Evolutionary conservation across 2,329 filamentous ascomycete genomes (phyloP).

Genomic region (Pseudonectria foliicola): DNA sequence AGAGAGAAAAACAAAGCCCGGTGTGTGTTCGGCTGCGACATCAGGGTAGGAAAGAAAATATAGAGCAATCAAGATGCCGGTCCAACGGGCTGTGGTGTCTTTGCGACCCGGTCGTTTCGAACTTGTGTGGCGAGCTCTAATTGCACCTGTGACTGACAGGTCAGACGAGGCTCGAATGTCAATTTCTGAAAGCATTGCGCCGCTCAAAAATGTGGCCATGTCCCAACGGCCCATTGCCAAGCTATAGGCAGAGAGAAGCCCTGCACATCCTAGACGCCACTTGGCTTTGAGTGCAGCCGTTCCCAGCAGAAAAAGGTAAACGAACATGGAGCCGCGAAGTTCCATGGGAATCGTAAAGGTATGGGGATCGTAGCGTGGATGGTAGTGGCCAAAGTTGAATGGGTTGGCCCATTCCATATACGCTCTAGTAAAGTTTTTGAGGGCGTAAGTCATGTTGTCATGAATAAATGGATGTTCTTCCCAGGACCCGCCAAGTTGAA

Average conservation of each 20-base stretch:
- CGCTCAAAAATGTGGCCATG: conserved; percentile 33
- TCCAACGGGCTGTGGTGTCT: conserved; percentile 19
- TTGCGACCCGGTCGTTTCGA: conserved; percentile 7
- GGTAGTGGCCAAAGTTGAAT: conserved; percentile 32
- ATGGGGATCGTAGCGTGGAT: conserved; percentile 34
- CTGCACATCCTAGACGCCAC: conserved; percentile 26
- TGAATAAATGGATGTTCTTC: conserved; percentile 35
- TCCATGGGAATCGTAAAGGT: conserved; percentile 37
- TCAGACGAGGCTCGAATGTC: conserved; percentile 24
- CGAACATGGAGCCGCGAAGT: conserved; percentile 32
- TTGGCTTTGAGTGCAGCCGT: conserved; percentile 29
- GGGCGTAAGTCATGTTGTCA: conserved; percentile 30
- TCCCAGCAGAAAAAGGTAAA: conserved; percentile 33
- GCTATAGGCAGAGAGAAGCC: conserved; percentile 26
- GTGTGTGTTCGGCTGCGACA: conserved; percentile 30
- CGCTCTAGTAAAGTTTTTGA: conserved; percentile 30
- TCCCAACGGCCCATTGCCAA: conserved; percentile 31
- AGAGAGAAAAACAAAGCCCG: conserved; percentile 29
- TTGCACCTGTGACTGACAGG: conserved; percentile 10
- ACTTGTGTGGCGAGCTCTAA: conserved; percentile 1
- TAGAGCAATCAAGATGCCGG: conserved; percentile 24
- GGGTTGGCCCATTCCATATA: conserved; percentile 35
- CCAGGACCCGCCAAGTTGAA: conserved; percentile 34
- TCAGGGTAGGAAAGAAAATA: conserved; percentile 35
- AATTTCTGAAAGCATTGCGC: conserved; percentile 29